phyloP scores from a whole-genome alignment of 177 flowering plant genomes.

The Vitis hybrid region DNA sequence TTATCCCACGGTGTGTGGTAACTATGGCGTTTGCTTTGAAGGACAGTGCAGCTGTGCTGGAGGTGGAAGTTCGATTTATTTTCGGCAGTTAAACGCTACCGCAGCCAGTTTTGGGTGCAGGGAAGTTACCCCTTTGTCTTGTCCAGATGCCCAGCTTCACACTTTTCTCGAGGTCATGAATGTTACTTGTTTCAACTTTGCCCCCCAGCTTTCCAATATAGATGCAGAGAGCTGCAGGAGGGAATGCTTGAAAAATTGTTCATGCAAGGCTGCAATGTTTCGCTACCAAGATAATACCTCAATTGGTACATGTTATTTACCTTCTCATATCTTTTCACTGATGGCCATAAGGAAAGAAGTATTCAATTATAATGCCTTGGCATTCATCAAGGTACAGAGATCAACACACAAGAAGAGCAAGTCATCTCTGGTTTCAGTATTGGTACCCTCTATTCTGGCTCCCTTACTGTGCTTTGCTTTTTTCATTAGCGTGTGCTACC shows the following conservation, averaged over 20 bases:
- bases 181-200: background rate
- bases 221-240: background rate
- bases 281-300: background rate
- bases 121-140: constrained; percentile 1
- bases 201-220: background rate
- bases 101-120: background rate
- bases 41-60: constrained; percentile 8
- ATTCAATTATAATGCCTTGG: background rate
- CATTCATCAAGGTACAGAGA: constrained; percentile 14
- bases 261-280: constrained; percentile 9
- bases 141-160: background rate
- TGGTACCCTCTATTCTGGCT: background rate
- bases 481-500: too few relatives aligned
- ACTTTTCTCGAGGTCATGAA: background rate
- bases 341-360: background rate
- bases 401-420: too few relatives aligned
- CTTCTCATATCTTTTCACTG: background rate
- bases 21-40: constrained; percentile 8
- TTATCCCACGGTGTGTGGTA: constrained; percentile 1
- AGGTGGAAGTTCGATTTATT: background rate
- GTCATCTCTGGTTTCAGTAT: too few relatives aligned
- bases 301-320: constrained; percentile 8
- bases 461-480: too few relatives aligned
- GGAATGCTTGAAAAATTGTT: constrained; percentile 10
- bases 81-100: background rate